Conservation (phyloP, 805 yeast species). For the Pichia deserticola region DNA sequence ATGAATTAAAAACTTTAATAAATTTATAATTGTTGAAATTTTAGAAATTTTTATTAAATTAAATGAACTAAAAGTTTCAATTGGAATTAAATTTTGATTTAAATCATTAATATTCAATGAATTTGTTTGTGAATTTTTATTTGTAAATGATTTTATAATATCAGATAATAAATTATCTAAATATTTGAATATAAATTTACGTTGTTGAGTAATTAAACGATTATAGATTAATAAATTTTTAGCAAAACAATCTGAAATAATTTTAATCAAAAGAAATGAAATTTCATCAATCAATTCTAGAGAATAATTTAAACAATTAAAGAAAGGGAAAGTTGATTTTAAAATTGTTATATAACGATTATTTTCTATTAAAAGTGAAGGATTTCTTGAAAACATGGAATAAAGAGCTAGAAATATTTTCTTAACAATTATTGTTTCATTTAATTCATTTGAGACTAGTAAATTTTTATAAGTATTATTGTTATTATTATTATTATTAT, state of each 20-base stretch:
- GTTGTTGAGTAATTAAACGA: constrained; percentile 17
- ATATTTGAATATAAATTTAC: constrained; percentile 16
- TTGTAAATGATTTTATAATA: constrained; percentile 22
- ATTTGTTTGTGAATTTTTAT: constrained; percentile 7
- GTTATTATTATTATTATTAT: too few relatives aligned
- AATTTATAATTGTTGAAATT: constrained; percentile 21
- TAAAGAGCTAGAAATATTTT: constrained; percentile 26
- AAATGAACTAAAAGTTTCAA: background rate
- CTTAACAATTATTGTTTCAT: background rate
- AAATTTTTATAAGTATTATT: too few relatives aligned
- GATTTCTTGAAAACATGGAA: constrained; percentile 17
- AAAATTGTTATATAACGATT: constrained; percentile 3
- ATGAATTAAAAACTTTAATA: constrained; percentile 22
- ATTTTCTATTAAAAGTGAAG: constrained; percentile 20
- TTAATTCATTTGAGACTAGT: background rate
- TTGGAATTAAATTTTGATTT: background rate
- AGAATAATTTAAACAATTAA: constrained; percentile 20
- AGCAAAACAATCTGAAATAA: constrained; percentile 14
- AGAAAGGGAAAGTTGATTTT: constrained; percentile 19
- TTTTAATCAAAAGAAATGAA: constrained; percentile 17
- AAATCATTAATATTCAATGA: background rate
- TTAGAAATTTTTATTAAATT: constrained; percentile 16
- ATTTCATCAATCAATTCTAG: constrained; percentile 19
- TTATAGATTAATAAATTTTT: constrained; percentile 19
- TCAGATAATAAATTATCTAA: constrained; percentile 18